Evolutionary conservation across 2,329 filamentous ascomycete species (phyloP), one percentile per base, ranked within the genome.

Genomic region (Hypoxylon sp.): DNA sequence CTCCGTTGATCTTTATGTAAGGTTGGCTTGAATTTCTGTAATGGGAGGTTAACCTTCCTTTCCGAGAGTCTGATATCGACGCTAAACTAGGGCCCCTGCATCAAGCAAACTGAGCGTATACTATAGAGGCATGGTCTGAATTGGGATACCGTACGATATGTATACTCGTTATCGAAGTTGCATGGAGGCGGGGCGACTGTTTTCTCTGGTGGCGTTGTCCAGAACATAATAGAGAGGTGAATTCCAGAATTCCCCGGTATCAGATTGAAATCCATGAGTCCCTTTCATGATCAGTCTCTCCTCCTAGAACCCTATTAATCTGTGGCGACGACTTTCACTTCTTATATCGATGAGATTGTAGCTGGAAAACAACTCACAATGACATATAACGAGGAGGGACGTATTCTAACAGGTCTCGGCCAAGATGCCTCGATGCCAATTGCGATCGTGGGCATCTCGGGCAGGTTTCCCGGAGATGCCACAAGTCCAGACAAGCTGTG

Each of bases 391-490:
- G 36, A 56, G 38, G 63, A 65, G 28, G 19, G 32, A 61, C 46
- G 49, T 34, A 41, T 53, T 17, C 36, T 43, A 23, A 13, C 43
- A 34, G 25, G 23, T 13, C 45, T 59, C 19, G 25, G 25, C 36
- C 60, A 74, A 67, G 73, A 75, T 70, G 73, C 69, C 23, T 65
- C 73, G 4, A 72, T 69, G 71, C 74, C 74, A 36, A 72, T 75
- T 58, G 74, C 73, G 34, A 72, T 75, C 28, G 69, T 75, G 41
- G 74, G 74, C 65, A 64, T 75, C 53, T 75, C 74, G n/a, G 74
- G 74, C 34, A 73, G 74, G 62, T 75, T 75, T 51, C 74, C 74
- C 14, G 74, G 74, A 60, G 74, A 75, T 63, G 74, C 74, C 38
- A 59, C 73, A 46, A 75, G 72, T 41, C 74, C 74, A 57, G 72